Percentiles rank a stretch among this genome's conserved stretches.
Conservation (phyloP, 1,284 basidiomycete species). For the Ganoderma meredithae region DNA sequence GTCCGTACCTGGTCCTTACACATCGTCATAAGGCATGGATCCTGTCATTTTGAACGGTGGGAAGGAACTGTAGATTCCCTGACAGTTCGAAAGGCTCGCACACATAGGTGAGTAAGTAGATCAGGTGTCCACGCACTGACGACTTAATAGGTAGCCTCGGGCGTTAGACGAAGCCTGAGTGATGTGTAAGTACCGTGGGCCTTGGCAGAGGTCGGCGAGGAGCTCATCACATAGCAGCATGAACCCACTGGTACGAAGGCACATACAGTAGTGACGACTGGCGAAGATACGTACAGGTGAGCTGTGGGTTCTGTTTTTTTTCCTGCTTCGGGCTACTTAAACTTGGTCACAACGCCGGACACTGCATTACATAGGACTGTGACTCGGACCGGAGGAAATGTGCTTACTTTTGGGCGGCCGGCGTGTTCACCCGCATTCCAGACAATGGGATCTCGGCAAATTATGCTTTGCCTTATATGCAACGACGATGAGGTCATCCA, state of each 20-base stretch:
- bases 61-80: background rate
- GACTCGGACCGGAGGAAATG: background rate
- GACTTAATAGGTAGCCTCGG: background rate
- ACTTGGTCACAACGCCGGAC: background rate
- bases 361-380: background rate
- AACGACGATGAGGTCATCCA: background rate
- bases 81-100: background rate
- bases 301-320: background rate
- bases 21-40: background rate
- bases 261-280: too few relatives aligned
- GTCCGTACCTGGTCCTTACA: background rate
- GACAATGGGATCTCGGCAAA: background rate
- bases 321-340: background rate
- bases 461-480: background rate
- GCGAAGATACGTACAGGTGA: background rate
- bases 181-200: background rate
- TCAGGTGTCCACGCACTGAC: background rate
- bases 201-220: background rate
- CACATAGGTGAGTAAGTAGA: background rate
- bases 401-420: background rate
- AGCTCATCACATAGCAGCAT: background rate
- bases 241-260: background rate
- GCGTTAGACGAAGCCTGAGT: background rate
- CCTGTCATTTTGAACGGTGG: background rate
- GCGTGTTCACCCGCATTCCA: constrained; percentile 1